Evolutionary conservation across 805 yeast species (phyloP).

Genomic region (Tetrapisispora fleetii): DNA sequence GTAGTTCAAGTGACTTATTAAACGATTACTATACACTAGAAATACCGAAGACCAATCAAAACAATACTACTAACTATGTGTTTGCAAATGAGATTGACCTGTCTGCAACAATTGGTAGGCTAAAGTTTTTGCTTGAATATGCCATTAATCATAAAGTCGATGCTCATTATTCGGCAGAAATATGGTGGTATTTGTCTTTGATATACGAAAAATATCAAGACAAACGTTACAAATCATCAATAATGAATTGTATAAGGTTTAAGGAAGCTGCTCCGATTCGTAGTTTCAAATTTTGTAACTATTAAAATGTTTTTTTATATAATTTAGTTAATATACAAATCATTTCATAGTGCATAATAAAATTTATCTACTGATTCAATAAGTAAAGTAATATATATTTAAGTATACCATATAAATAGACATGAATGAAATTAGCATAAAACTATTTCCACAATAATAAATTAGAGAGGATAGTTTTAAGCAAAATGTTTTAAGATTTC

Average conservation of each 20-base stretch:
- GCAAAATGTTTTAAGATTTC: constrained; percentile 28
- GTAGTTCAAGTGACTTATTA: neutral
- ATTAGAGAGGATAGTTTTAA: neutral
- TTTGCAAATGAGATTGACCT: constrained; percentile 49
- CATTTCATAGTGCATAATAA: neutral
- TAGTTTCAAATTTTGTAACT: constrained; percentile 25
- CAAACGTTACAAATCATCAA: constrained; percentile 37
- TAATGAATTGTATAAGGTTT: constrained; percentile 56
- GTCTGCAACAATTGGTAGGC: constrained; percentile 50
- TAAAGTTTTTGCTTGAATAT: constrained; percentile 34
- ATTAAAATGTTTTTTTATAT: constrained; percentile 4
- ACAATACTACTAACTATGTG: constrained; percentile 3
- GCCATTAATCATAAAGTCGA: constrained; percentile 30
- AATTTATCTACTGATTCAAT: neutral
- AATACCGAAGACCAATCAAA: neutral
- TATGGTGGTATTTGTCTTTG: constrained; percentile 59
- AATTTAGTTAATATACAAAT: neutral
- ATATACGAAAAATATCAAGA: constrained; percentile 54
- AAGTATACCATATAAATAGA: neutral
- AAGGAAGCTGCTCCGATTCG: constrained; percentile 54
- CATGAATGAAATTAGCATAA: neutral
- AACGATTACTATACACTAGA: neutral
- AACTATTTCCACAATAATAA: neutral
- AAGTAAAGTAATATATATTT: neutral
- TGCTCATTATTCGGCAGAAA: constrained; percentile 43